Evolutionary conservation across 2,329 filamentous ascomycete species (phyloP), one percentile per base, ranked within the genome.

Genomic region (Fusarium verrucosum): DNA sequence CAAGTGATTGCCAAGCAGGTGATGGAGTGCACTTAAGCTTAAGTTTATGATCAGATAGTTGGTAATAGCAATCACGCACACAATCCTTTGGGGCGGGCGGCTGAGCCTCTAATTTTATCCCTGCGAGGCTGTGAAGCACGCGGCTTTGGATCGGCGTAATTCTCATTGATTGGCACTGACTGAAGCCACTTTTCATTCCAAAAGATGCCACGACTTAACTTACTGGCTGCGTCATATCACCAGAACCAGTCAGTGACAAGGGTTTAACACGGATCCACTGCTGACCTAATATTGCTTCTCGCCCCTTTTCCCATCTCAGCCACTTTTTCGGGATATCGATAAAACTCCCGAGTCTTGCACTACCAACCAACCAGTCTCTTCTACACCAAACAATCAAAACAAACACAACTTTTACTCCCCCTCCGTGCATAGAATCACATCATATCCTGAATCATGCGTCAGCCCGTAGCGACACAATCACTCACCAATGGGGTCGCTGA

Each of bases 301-400:
- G 30, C 32, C 63, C 59, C 53, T 66, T 66, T 66, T 64, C 54
- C 58, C 19, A 43, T 35, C 65, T 64, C 49, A 66, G 63, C 64
- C 49, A 45, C 28, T 44, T 28, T 23, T 49, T 32, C 20, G 33
- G 40, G 49, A 54, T 49, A 58, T 38, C 28, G 49, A 44, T 41
- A 49, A 61, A 46, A 25, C 5, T 45, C 40, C 52, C 32, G 30
- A n/a, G 22, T 30, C 32, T 46, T 33, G 55, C 30, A 46, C 47
- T 49, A 28, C 33, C n/a, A n/a, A n/a, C n/a, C n/a, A n/a, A n/a
- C n/a, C n/a, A n/a, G n/a, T n/a, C 8, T 26, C 22, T 40, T 42
- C 42, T 25, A 23, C 35, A 40, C 33, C 40, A 28, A 40, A 40
- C 16, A 23, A 25, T 25, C 10, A n/a, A n/a, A n/a, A n/a, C n/a